phyloP scores from a whole-genome alignment of 345 rosid genomes.

The Syzygium aqueum region DNA sequence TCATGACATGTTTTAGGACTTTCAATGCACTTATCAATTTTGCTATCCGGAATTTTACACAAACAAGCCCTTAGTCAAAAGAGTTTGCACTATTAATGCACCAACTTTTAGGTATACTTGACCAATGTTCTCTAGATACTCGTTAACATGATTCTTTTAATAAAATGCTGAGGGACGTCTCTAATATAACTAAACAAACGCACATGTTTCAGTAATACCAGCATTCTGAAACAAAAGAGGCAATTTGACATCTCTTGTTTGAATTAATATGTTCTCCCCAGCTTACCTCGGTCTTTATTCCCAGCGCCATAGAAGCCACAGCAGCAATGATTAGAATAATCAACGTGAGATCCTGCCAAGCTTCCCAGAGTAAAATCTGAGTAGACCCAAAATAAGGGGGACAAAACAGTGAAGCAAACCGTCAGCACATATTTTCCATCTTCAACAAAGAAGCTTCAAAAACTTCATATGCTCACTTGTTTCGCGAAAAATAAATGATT shows the following conservation, averaged over 20 bases:
- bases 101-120: background rate
- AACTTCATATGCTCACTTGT: background rate
- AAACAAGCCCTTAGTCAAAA: background rate
- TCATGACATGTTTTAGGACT: too few species aligned
- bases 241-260: background rate
- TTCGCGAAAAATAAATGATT: background rate
- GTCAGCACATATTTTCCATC: background rate
- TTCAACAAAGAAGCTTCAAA: background rate
- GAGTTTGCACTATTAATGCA: background rate
- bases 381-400: background rate
- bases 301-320: conserved; percentile 72
- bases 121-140: background rate
- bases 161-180: background rate
- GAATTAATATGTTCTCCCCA: background rate
- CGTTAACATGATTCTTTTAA: background rate
- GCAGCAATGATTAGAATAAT: conserved; percentile 91
- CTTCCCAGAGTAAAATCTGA: conserved; percentile 85
- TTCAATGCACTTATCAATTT: background rate
- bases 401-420: background rate
- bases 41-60: background rate
- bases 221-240: background rate
- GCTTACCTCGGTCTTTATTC: conserved; percentile 91
- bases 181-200: background rate
- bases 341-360: conserved; percentile 83
- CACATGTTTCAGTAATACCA: background rate